Conservation (phyloP, 1,284 basidiomycete species). For the Cryptococcus maquisensis region DNA sequence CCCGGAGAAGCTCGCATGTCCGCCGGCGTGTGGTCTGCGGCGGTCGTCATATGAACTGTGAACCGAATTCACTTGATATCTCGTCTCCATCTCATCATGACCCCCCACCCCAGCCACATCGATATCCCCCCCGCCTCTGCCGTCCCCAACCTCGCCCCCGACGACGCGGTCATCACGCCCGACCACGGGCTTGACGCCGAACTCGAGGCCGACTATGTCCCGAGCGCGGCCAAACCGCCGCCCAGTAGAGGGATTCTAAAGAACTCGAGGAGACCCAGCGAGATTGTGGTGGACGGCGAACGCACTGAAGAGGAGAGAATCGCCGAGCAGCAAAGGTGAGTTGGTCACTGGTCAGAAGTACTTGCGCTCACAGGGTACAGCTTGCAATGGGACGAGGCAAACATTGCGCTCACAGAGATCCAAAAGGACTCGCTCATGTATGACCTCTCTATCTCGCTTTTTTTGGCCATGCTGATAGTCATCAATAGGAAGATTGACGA, state of each 20-base stretch:
- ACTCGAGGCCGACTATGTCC: conserved; percentile 1
- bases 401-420: conserved; percentile 81
- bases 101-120: conserved; percentile 36
- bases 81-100: conserved; percentile 4
- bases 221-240: conserved; percentile 28
- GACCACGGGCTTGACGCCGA: neutral
- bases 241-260: conserved; percentile 46
- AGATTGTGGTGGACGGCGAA: conserved; percentile 2
- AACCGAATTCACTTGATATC: neutral
- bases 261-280: conserved; percentile 31
- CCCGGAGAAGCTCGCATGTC: neutral
- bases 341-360: neutral
- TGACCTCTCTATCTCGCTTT: conserved; percentile 8
- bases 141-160: conserved; percentile 5
- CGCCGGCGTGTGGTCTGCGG: neutral
- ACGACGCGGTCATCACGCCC: conserved; percentile 10
- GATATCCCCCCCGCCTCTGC: conserved; percentile 24
- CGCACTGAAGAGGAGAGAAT: conserved; percentile 7
- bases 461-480: neutral
- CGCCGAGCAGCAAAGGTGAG: conserved; percentile 19
- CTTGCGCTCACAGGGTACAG: conserved; percentile 35
- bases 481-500: conserved; percentile 73
- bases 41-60: neutral
- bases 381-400: conserved; percentile 88
- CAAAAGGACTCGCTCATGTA: conserved; percentile 85